These are phyloP conservation scores for Phytomonas francai DNA, from an alignment of 208 protist genomes.

Conservation along the genomic window DNA sequence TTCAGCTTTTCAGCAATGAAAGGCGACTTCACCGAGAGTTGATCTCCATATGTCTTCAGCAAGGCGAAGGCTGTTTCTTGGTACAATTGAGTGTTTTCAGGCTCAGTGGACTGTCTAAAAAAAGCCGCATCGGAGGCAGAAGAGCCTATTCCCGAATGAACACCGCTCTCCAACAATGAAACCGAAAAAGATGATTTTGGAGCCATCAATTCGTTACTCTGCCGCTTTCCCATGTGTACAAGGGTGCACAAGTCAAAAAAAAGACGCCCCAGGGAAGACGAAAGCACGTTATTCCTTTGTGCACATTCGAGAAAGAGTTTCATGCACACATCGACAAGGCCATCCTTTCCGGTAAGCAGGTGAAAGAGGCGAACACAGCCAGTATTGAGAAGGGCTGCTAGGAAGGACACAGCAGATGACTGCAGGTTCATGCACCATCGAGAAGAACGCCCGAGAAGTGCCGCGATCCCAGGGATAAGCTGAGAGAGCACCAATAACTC, in stretches of 20 bases:
- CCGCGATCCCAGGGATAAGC: conserved; percentile 17
- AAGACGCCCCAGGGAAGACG: conserved; percentile 36
- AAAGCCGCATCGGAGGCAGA: neutral
- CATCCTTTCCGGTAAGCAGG: conserved; percentile 9
- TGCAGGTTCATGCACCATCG: conserved; percentile 45
- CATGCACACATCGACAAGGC: conserved; percentile 30
- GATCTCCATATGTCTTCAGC: conserved; percentile 21
- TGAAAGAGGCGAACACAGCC: conserved; percentile 14
- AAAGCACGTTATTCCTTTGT: conserved; percentile 45
- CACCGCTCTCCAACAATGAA: conserved; percentile 3
- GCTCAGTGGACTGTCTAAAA: neutral
- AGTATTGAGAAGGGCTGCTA: conserved; percentile 24
- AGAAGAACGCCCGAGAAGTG: conserved; percentile 11
- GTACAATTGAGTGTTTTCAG: conserved; percentile 9
- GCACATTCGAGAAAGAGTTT: conserved; percentile 28
- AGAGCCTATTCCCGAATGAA: neutral
- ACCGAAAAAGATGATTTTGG: conserved; percentile 8
- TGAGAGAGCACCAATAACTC: conserved; percentile 20
- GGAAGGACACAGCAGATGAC: conserved; percentile 34
- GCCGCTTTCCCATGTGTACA: conserved; percentile 40
- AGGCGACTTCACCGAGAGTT: conserved; percentile 18
- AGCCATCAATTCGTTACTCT: conserved; percentile 3
- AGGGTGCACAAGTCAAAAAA: conserved; percentile 31
- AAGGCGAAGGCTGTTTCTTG: conserved; percentile 19
- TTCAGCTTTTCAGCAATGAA: conserved; percentile 27